phyloP scores from a whole-genome alignment of 495 filamentous ascomycete species.

The Podospora anserina region DNA sequence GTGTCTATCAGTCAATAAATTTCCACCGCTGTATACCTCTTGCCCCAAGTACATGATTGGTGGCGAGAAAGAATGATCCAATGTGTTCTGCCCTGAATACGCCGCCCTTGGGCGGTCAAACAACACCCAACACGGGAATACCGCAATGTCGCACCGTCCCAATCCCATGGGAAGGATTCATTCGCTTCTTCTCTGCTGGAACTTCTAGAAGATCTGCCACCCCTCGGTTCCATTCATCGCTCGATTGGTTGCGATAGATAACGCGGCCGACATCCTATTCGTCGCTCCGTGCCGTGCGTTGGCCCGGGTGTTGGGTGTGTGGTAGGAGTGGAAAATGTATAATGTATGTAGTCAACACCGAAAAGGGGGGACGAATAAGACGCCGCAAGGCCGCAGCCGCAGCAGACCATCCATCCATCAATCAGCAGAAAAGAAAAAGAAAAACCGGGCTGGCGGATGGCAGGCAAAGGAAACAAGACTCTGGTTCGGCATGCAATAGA shows the following conservation, averaged over 20 bases:
- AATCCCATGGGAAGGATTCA: neutral
- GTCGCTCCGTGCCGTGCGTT: neutral
- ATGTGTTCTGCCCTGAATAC: neutral
- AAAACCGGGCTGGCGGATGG: neutral
- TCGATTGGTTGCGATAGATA: neutral
- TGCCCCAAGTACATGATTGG: neutral
- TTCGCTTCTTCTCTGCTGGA: neutral
- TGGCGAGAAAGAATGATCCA: neutral
- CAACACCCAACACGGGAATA: neutral
- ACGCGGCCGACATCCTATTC: neutral
- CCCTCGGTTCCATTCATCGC: neutral
- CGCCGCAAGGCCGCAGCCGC: neutral
- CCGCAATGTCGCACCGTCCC: neutral
- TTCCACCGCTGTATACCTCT: neutral
- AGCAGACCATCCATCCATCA: neutral
- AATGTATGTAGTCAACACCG: neutral
- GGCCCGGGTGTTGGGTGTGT: neutral
- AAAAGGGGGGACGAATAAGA: neutral
- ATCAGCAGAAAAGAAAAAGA: neutral
- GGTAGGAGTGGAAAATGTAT: neutral
- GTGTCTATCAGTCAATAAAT: neutral
- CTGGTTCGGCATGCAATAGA: slow-evolving; percentile 4
- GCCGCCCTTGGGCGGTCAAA: neutral
- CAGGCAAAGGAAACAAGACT: neutral
- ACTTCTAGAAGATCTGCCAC: neutral